Evolutionary conservation across 352 stramenopile species (phyloP), one percentile per base, ranked within the genome.

Genomic region (Thalassiosira livingstoniorum): DNA sequence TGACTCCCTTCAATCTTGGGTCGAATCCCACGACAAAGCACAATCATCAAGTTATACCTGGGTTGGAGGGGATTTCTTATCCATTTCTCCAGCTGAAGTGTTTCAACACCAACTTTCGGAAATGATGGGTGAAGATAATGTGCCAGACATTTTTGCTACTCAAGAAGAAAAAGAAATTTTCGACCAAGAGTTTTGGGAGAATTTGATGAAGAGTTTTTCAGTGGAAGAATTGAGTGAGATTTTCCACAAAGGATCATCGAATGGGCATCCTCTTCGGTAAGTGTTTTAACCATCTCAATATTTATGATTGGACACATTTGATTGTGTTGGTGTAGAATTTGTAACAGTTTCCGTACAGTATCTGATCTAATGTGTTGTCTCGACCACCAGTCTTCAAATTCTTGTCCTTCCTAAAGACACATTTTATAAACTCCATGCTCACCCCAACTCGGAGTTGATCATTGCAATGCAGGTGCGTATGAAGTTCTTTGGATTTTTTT

Each of bases 231-330:
- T 74, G 4, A 47, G 3, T 32, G 65, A 74, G 5, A 42, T 74
- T 1, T 64, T 63, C 54, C 47, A 74, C 27, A 55, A 64, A 35
- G 65, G 65, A 53, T 55, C 32, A 34, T 64, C 47, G 11, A 74
- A 74, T 74, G 65, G 65, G 35, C 64, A 74, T 54, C 51, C 65
- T 53, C 65, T 74, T n/a, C 47, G 65, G n/a, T n/a, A n/a, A n/a
- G n/a, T n/a, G n/a, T n/a, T n/a, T n/a, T n/a, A n/a, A n/a, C n/a
- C n/a, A n/a, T n/a, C n/a, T n/a, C n/a, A n/a, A n/a, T n/a, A n/a
- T n/a, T n/a, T n/a, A n/a, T n/a, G n/a, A n/a, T n/a, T n/a, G n/a
- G n/a, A n/a, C n/a, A n/a, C n/a, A n/a, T n/a, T n/a, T n/a, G n/a
- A n/a, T n/a, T n/a, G n/a, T n/a, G n/a, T n/a, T n/a, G n/a, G n/a